phyloP scores from a whole-genome alignment of 441 rosid genomes.

The Daphne laureola region DNA sequence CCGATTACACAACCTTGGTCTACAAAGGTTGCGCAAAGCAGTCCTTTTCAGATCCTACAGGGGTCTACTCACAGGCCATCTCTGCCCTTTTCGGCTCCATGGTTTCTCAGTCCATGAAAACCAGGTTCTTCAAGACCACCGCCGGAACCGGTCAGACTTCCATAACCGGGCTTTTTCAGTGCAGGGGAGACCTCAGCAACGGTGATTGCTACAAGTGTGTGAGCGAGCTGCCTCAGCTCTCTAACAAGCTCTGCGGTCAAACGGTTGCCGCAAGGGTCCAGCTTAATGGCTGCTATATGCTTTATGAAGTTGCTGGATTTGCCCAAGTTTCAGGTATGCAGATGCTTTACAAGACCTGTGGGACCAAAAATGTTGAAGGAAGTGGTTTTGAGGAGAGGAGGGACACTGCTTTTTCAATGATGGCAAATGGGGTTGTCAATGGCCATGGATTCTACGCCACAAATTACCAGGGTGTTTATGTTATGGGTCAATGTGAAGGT shows the following conservation, averaged over 20 bases:
- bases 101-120: conserved; percentile 73
- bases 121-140: conserved; percentile 78
- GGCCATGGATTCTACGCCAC: conserved; percentile 72
- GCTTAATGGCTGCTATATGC: conserved; percentile 78
- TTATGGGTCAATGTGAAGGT: conserved; percentile 93
- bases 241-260: conserved; percentile 69
- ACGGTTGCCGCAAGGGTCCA: conserved; percentile 80
- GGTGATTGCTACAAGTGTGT: conserved; percentile 87
- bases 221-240: conserved; percentile 73
- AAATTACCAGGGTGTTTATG: conserved; percentile 56
- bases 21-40: conserved; percentile 90
- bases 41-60: conserved; percentile 71
- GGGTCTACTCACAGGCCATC: conserved; percentile 69
- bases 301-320: conserved; percentile 81
- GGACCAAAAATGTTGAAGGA: conserved; percentile 58
- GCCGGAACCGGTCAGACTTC: conserved; percentile 65
- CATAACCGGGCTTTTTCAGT: conserved; percentile 87
- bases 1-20: conserved; percentile 59
- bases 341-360: conserved; percentile 85
- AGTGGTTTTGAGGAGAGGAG: conserved; percentile 86
- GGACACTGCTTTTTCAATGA: conserved; percentile 64
- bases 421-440: conserved; percentile 63
- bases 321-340: conserved; percentile 86
- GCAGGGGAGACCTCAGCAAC: conserved; percentile 78
- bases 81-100: conserved; percentile 78